Evolutionary conservation across 441 rosid genomes (phyloP), one percentile per base, ranked within the genome.

Genomic region (Gossypium laxum): DNA sequence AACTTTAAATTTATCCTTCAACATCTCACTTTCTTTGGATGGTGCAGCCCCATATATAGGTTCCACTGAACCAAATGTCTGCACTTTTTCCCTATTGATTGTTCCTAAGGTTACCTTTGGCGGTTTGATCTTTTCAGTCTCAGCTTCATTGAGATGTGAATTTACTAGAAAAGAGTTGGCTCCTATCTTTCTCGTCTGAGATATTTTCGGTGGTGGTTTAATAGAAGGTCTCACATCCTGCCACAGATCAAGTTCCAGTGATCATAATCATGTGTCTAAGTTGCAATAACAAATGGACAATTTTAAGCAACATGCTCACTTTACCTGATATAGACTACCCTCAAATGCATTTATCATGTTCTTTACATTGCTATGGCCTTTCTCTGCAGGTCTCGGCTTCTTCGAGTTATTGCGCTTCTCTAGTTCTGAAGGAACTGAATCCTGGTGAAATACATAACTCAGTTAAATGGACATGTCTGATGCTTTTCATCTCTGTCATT

Each of bases 341-440:
- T 89, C 92, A 63, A 91, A 93, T 70, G 75, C 88, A 75, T 85
- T 88, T 70, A 89, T 86, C 96, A 91, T 85, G 70, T 88, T 88
- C 81, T 84, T 81, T 72, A 93, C 91, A 78, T 78, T 87, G 83
- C 82, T 83, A 56, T 84, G 82, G 75, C 70, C 76, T 79, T 79
- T 87, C 81, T 76, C 82, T 2, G 71, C 72, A 15, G 79, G 57
- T 5, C 51, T 57, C 10, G 18, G 82, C 71, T 78, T 74, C 83
- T 78, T 70, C 66, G 47, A 63, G 69, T 70, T 63, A 75, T 34
- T 47, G 74, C 56, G 58, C 57, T 74, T 61, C 5, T 59, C 72
- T 72, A 72, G 72, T 28, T 76, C 72, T 38, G 41, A 56, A 51
- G 38, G 41, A 59, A 61, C 51, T 4, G 56, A 74, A 65, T 34